Evolutionary conservation across 1,284 basidiomycete species (phyloP).

Genomic region (Fereydounia khargensis): DNA sequence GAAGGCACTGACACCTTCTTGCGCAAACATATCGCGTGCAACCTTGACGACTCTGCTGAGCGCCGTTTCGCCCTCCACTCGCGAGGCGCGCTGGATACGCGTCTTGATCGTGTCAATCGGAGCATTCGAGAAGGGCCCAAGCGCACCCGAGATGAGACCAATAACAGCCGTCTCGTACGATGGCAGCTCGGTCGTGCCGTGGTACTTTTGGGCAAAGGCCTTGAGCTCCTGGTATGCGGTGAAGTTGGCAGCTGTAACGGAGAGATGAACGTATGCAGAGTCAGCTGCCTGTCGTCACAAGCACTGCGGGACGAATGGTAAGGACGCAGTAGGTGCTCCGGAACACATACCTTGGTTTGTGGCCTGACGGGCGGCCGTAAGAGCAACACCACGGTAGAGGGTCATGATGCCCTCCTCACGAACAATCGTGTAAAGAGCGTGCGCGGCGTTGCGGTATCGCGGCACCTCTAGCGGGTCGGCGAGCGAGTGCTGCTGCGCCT

Average conservation of each 20-base stretch:
- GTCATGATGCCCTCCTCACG: slow-evolving; percentile 84
- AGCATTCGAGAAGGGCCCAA: slow-evolving; percentile 92
- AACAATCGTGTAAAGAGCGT: slow-evolving; percentile 92
- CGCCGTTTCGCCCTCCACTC: slow-evolving; percentile 74
- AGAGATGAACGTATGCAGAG: no score
- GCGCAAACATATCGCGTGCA: slow-evolving; percentile 84
- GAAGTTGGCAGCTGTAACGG: slow-evolving; percentile 90
- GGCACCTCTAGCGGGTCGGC: slow-evolving; percentile 93
- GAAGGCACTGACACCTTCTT: slow-evolving; percentile 84
- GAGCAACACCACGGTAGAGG: slow-evolving; percentile 82
- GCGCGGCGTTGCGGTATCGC: slow-evolving; percentile 91
- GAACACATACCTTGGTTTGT: slow-evolving; percentile 82
- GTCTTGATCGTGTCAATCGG: slow-evolving; percentile 98
- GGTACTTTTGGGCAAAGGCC: slow-evolving; percentile 71
- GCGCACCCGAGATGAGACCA: slow-evolving; percentile 91
- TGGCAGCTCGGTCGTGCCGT: slow-evolving; percentile 67
- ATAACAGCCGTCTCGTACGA: slow-evolving; percentile 85
- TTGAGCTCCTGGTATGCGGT: slow-evolving; percentile 98
- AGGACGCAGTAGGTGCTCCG: no score
- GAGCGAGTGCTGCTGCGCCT: slow-evolving; percentile 96
- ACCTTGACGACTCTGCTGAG: slow-evolving; percentile 72
- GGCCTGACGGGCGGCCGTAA: slow-evolving; percentile 92
- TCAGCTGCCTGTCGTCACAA: no score
- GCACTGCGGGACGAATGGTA: no score
- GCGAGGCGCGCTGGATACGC: slow-evolving; percentile 74